Conservation (phyloP, 2,329 filamentous ascomycete genomes). For the Ceratocystis papillata region DNA sequence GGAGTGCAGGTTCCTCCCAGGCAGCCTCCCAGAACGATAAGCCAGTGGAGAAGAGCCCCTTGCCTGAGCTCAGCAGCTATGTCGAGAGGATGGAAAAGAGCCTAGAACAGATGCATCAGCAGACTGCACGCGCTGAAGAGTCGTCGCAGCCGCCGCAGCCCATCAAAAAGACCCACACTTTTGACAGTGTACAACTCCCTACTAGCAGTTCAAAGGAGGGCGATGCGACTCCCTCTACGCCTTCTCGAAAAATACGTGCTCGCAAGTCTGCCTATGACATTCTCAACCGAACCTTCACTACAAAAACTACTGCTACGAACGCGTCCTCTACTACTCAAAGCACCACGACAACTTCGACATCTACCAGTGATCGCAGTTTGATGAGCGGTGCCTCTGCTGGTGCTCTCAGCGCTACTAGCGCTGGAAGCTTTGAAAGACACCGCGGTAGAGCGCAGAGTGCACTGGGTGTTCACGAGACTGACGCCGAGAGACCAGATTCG, state of each 20-base stretch:
- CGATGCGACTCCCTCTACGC: conserved; percentile 11
- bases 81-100: conserved; percentile 86
- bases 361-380: conserved; percentile 69
- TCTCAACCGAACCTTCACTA: conserved; percentile 72
- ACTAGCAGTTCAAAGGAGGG: conserved; percentile 36
- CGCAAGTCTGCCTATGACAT: conserved; percentile 74
- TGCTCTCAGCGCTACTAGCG: conserved; percentile 87
- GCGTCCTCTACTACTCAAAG: conserved; percentile 64
- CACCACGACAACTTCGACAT: conserved; percentile 61
- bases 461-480: conserved; percentile 49
- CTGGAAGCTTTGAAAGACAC: conserved; percentile 78
- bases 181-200: conserved; percentile 49
- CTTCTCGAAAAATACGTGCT: conserved; percentile 41
- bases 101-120: conserved; percentile 58
- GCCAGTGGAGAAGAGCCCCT: conserved; percentile 34
- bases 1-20: conserved; percentile 43
- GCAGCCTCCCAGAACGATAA: conserved; percentile 18
- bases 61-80: conserved; percentile 71
- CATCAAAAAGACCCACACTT: conserved; percentile 31
- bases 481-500: conserved; percentile 47
- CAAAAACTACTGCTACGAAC: conserved; percentile 73
- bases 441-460: conserved; percentile 55
- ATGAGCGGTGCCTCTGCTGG: conserved; percentile 92
- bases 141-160: background rate
- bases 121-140: conserved; percentile 27